Evolutionary conservation across 257 asterid genomes (phyloP), one percentile per base, ranked within the genome.

Genomic region (Misopates orontium): DNA sequence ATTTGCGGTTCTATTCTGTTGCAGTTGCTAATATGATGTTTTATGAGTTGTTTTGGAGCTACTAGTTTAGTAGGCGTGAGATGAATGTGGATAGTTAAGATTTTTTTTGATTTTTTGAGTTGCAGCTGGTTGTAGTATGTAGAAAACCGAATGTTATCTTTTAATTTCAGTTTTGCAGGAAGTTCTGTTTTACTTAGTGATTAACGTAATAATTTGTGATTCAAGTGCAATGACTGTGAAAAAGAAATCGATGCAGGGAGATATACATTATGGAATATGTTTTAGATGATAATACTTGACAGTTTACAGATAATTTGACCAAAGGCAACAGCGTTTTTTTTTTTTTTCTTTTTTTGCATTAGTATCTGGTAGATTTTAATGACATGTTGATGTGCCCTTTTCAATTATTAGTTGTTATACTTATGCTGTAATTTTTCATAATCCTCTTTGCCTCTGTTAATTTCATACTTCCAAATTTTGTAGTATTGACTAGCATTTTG

Each of bases 101-200:
- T 62, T 42, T 1, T 47, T 3, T 1, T 47, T 3, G 36, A 6
- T 50, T 55, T 40, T 23, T 48, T 3, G 21, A 32, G 13, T 50
- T 49, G 19, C 64, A 71, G 71, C 44, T 71, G 62, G 75, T 28
- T 51, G 36, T 22, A 59, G 40, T 56, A 40, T 52, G 62, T 44
- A 32, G 52, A 57, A 50, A 25, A 24, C n/a, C 31, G 71, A 49
- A 39, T 52, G 18, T 13, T 66, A 51, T 23, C 48, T 31, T 70
- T 39, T 62, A 10, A 36, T 44, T 44, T 53, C 42, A 52, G 42
- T 64, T 12, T 54, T 64, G 53, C 52, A 61, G 41, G 3, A 15
- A 54, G 68, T 64, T 60, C 66, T 59, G 76, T 49, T 64, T 67
- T 21, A 58, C 64, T 47, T 39, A 11, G 66, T 25, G 48, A 50